These are phyloP conservation scores for Westerdykella ornata DNA, from an alignment of 2,329 filamentous ascomycete species.

Conservation along the genomic window DNA sequence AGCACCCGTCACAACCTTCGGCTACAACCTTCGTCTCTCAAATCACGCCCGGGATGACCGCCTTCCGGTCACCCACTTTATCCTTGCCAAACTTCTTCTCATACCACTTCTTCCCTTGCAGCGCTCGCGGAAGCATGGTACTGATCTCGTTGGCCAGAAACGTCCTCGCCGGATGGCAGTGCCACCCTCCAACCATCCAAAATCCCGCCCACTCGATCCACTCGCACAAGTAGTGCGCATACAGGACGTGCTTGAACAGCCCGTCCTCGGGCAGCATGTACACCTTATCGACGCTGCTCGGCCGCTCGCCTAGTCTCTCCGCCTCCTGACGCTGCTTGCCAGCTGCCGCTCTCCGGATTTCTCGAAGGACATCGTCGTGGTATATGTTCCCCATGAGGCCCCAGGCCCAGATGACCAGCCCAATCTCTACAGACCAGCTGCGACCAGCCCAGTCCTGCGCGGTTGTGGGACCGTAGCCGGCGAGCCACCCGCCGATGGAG, in stretches of 20 bases:
- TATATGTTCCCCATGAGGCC: constrained; percentile 76
- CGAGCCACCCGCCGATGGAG: constrained; percentile 72
- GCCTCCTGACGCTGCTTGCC: constrained; percentile 50
- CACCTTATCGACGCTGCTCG: constrained; percentile 62
- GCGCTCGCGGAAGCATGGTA: constrained; percentile 83
- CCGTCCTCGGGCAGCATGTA: constrained; percentile 82
- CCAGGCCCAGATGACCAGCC: constrained; percentile 67
- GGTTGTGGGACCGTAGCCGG: constrained; percentile 67
- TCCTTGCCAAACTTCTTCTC: constrained; percentile 78
- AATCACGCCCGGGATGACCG: constrained; percentile 58
- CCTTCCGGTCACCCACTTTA: constrained; percentile 66
- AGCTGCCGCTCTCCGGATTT: constrained; percentile 68
- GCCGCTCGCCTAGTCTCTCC: constrained; percentile 41
- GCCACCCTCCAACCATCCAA: constrained; percentile 62
- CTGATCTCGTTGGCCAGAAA: constrained; percentile 82
- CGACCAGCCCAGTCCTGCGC: constrained; percentile 47
- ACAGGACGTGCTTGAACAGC: constrained; percentile 75
- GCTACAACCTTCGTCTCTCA: constrained; percentile 15
- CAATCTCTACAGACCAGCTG: constrained; percentile 48
- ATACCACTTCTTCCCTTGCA: constrained; percentile 82
- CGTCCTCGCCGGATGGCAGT: constrained; percentile 65
- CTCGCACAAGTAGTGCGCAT: constrained; percentile 91
- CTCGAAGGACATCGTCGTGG: constrained; percentile 82
- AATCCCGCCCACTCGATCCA: constrained; percentile 96
- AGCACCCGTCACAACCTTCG: neutral